phyloP scores from a whole-genome alignment of 2,329 filamentous ascomycete species.

The Neonectria hederae region DNA sequence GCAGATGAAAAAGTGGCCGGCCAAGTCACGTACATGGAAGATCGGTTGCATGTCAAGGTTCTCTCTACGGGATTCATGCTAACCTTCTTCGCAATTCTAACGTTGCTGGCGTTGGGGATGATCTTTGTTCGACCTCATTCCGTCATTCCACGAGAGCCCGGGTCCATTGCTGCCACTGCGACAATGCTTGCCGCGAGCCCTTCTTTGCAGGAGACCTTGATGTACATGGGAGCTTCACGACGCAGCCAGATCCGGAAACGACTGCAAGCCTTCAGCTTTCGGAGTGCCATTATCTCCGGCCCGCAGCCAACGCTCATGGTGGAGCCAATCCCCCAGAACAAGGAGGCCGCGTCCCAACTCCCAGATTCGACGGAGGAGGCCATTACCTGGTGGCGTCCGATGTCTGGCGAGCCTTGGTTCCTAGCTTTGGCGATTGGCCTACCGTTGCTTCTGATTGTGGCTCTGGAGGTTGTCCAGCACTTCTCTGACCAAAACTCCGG shows the following conservation, averaged over 20 bases:
- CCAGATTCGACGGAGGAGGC: slow-evolving; percentile 8
- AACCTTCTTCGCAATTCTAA: slow-evolving; percentile 21
- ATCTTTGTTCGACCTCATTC: slow-evolving; percentile 27
- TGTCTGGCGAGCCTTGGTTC: slow-evolving; percentile 36
- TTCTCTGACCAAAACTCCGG: slow-evolving; percentile 40
- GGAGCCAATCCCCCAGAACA: slow-evolving; percentile 21
- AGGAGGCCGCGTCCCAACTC: slow-evolving; percentile 11
- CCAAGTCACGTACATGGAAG: slow-evolving; percentile 21
- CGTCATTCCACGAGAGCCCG: slow-evolving; percentile 26
- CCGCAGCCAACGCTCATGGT: slow-evolving; percentile 20
- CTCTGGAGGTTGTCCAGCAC: slow-evolving; percentile 37
- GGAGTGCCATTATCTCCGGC: slow-evolving; percentile 14
- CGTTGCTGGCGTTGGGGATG: slow-evolving; percentile 23
- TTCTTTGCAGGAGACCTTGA: slow-evolving; percentile 18
- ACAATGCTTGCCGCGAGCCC: slow-evolving; percentile 28
- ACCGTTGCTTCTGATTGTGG: slow-evolving; percentile 33
- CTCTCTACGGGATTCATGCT: slow-evolving; percentile 31
- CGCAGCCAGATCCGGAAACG: slow-evolving; percentile 26
- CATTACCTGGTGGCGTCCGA: slow-evolving; percentile 36
- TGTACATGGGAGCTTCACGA: slow-evolving; percentile 19
- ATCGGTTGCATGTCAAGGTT: slow-evolving; percentile 27
- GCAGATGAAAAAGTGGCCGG: slow-evolving; percentile 20
- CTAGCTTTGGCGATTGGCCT: slow-evolving; percentile 37
- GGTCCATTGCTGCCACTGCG: slow-evolving; percentile 24
- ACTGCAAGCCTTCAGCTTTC: slow-evolving; percentile 21